Base-by-base conservation (phyloP, 148 eudicot genomes). In the Nepenthes mirabilis region DNA sequence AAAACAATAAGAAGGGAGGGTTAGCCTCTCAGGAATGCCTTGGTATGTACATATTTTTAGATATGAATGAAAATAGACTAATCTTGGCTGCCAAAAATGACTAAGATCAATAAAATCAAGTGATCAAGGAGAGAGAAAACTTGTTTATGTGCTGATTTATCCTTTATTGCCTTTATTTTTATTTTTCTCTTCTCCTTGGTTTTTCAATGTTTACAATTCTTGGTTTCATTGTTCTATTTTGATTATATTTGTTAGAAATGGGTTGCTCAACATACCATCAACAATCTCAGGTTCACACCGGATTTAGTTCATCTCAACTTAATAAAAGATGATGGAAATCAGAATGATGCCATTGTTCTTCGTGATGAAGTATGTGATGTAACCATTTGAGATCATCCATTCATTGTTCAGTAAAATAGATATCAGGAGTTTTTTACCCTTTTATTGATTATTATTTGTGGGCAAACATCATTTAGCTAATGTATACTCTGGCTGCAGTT, bases 331-430 rank as follows among this genome's bases (percentile, higher is more conserved):
- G 56, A 76, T 56, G 90, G 75, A 77, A 78, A 75, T 73, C 83
- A 81, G 65, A 85, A 83, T 32, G 95, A 89, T 72, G 90, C 83
- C 64, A 85, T 83, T 76, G 89, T 88, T 8, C 84, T 94, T 64
- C 93, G 87, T 63, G 97, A 94, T 76, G 91, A 94, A 75, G 99
- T 89, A 83, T 66, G 85, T 52, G 61, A 54, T 59, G 57, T 66
- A 64, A 11, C 2, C 32, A 34, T 2, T 14, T 56, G 45, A 8
- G 52, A 49, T 49, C 2, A 11, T 49, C 13, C 13, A 49, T 49
- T 10, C 2, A 14, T 48, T 34, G 37, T 23, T 59, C 23, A 37
- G 52, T 52, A 11, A 47, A 47, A 52, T 45, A 56, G 47, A 69
- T 40, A 14, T 48, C 47, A 4, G 11, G 13, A 52, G 23, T 47